These are phyloP conservation scores for Anaeromyces robustus DNA, from an alignment of 192 early-diverging fungal species.

Conservation along the genomic window DNA sequence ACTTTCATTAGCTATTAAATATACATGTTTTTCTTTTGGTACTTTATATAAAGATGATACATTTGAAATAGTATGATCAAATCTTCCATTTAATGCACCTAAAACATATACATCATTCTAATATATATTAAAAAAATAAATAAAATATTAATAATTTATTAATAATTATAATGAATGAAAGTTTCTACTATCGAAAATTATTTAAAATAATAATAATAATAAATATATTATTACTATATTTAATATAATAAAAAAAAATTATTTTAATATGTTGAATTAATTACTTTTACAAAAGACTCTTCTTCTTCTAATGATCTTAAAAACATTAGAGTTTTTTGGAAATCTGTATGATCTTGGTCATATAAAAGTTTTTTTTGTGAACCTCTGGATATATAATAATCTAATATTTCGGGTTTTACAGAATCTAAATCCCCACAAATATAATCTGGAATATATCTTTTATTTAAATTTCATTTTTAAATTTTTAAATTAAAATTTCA, in stretches of 20 bases:
- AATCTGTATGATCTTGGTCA: neutral
- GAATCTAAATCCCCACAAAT: constrained; percentile 85
- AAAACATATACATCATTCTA: constrained; percentile 50
- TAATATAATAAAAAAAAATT: no score
- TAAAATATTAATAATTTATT: no score
- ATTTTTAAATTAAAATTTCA: no score
- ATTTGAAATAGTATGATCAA: constrained; percentile 75
- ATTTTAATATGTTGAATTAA: no score
- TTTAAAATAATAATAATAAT: no score
- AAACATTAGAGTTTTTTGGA: neutral
- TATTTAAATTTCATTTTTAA: no score
- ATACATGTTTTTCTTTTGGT: constrained; percentile 29
- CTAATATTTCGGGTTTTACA: constrained; percentile 30
- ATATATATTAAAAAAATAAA: neutral
- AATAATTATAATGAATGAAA: no score
- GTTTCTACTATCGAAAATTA: no score
- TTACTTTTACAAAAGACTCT: neutral
- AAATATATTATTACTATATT: no score
- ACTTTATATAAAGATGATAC: constrained; percentile 54
- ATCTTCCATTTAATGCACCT: constrained; percentile 69
- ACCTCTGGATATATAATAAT: constrained; percentile 37
- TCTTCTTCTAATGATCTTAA: neutral
- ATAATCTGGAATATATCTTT: constrained; percentile 59
- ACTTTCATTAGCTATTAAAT: constrained; percentile 56
- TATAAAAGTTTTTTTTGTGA: neutral